Evolutionary conservation across 257 asterid species (phyloP).

Genomic region (Oldenlandia corymbosa): DNA sequence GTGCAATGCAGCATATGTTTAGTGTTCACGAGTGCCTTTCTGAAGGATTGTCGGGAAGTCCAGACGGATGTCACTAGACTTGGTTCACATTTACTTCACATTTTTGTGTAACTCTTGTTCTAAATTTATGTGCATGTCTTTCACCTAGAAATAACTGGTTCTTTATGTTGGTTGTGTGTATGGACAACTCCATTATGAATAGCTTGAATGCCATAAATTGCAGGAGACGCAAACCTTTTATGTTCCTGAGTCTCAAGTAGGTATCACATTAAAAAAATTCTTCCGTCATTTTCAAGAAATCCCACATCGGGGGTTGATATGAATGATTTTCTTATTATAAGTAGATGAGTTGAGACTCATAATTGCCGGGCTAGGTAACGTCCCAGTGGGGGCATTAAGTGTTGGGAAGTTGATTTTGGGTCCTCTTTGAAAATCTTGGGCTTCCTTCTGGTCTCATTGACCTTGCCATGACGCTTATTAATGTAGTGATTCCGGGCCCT

Average conservation of each 20-base stretch:
- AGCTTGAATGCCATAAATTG: not conserved
- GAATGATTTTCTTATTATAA: too few species aligned
- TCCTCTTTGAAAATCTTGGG: too few species aligned
- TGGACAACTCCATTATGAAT: not conserved
- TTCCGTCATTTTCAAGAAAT: too few species aligned
- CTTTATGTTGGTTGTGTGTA: not conserved
- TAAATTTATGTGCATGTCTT: not conserved
- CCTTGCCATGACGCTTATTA: too few species aligned
- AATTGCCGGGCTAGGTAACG: too few species aligned
- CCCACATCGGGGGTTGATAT: too few species aligned
- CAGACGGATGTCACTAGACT: not conserved
- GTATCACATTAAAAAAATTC: not conserved
- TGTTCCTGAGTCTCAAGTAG: not conserved
- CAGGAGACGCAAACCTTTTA: not conserved
- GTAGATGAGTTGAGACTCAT: too few species aligned
- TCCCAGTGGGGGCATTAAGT: too few species aligned
- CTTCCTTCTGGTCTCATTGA: too few species aligned
- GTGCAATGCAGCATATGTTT: constrained; percentile 13
- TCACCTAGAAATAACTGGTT: not conserved
- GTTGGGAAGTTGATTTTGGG: too few species aligned
- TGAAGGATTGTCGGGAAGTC: not conserved
- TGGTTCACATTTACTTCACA: not conserved
- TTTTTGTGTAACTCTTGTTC: not conserved
- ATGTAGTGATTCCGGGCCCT: too few species aligned
- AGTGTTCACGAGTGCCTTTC: not conserved